A percentile compares a stretch with the other conserved stretches of the same genome.
phyloP scores from a whole-genome alignment of 257 asterid genomes.

The Anisodus acutangulus region DNA sequence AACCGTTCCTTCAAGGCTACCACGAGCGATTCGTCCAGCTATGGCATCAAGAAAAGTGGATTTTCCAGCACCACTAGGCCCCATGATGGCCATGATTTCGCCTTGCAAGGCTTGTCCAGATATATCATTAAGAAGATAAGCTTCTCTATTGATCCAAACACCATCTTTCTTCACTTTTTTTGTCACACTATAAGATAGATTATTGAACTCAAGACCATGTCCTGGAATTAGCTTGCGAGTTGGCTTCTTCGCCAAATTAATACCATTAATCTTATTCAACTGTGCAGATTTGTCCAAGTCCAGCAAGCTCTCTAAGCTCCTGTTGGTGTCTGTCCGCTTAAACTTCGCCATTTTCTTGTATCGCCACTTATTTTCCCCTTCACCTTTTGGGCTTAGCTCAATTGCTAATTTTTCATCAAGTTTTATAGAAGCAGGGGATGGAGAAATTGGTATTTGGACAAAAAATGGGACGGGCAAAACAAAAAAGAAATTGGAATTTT shows the following conservation, averaged over 20 bases:
- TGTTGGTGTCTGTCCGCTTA: slow-evolving; percentile 40
- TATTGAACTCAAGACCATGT: slow-evolving; percentile 73
- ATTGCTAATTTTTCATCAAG: neutral
- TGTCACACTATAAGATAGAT: slow-evolving; percentile 68
- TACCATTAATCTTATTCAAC: slow-evolving; percentile 36
- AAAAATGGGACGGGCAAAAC: slow-evolving; percentile 31
- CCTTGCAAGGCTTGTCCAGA: slow-evolving; percentile 85
- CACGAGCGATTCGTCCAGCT: slow-evolving; percentile 87
- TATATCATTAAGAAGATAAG: slow-evolving; percentile 72
- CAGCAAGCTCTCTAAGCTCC: slow-evolving; percentile 63
- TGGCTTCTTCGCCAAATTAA: slow-evolving; percentile 37
- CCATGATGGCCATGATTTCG: slow-evolving; percentile 83
- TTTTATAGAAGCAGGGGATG: slow-evolving; percentile 32
- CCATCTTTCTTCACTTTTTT: slow-evolving; percentile 80
- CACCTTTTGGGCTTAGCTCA: neutral
- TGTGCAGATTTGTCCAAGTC: slow-evolving; percentile 57
- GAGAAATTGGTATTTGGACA: neutral
- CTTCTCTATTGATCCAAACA: slow-evolving; percentile 71
- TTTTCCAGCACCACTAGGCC: slow-evolving; percentile 94
- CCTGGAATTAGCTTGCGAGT: slow-evolving; percentile 66
- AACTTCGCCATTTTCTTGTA: slow-evolving; percentile 42
- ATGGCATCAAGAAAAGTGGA: slow-evolving; percentile 87
- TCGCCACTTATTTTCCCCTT: neutral
- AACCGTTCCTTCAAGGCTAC: slow-evolving; percentile 85
- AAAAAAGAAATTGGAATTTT: slow-evolving; percentile 45